phyloP scores from a whole-genome alignment of 2,329 filamentous ascomycete species.

The Trichoderma sp. region DNA sequence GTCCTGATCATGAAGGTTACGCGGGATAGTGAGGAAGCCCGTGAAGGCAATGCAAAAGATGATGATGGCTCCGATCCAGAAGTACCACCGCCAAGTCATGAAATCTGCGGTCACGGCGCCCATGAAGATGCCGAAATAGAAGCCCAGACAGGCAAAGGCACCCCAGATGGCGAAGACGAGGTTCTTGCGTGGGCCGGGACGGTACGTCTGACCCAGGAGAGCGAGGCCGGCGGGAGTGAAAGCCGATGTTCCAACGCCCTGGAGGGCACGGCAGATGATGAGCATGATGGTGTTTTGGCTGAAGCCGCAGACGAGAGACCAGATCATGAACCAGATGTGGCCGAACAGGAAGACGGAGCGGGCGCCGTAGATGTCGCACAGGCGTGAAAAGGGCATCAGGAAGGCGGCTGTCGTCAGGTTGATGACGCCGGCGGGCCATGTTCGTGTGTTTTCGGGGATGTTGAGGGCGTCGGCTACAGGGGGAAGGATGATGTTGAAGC shows the following conservation, averaged over 20 bases:
- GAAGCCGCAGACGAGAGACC: slow-evolving; percentile 71
- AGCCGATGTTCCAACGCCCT: slow-evolving; percentile 72
- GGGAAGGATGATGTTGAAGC: slow-evolving; percentile 74
- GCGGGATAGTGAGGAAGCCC: slow-evolving; percentile 43
- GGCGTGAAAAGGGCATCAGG: slow-evolving; percentile 63
- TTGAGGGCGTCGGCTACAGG: slow-evolving; percentile 60
- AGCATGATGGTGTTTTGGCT: slow-evolving; percentile 68
- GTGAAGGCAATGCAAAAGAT: slow-evolving; percentile 50
- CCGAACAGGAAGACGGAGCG: slow-evolving; percentile 61
- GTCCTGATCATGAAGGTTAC: slow-evolving; percentile 32
- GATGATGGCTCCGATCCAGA: slow-evolving; percentile 60
- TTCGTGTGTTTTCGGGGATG: slow-evolving; percentile 62
- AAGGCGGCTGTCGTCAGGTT: slow-evolving; percentile 59
- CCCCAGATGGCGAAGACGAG: slow-evolving; percentile 63
- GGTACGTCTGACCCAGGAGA: slow-evolving; percentile 68
- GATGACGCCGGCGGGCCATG: slow-evolving; percentile 65
- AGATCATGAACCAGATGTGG: slow-evolving; percentile 65
- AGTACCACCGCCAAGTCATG: slow-evolving; percentile 68
- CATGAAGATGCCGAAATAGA: slow-evolving; percentile 67
- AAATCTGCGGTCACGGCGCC: slow-evolving; percentile 64
- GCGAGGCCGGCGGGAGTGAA: slow-evolving; percentile 69
- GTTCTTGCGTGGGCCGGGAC: slow-evolving; percentile 72
- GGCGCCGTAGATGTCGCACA: slow-evolving; percentile 65
- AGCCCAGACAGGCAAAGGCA: slow-evolving; percentile 59
- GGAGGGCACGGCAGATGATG: slow-evolving; percentile 71